Conservation (phyloP, 106 monocot genomes). For the Acorus calamus region DNA sequence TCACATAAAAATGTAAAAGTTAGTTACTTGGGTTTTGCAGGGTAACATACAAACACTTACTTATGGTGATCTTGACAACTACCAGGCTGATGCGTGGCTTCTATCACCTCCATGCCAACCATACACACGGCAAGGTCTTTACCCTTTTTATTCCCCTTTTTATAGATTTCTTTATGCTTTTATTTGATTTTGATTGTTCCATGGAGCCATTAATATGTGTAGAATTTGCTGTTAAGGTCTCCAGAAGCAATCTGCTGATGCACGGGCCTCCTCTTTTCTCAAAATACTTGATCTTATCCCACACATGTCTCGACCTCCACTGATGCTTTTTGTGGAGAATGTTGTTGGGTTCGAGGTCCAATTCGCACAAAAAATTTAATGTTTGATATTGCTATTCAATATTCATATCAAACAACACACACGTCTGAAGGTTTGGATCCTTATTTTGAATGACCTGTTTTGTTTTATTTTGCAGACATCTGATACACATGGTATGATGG, state of each 20-base stretch:
- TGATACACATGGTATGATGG: slow-evolving; percentile 69
- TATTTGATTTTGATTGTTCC: background rate
- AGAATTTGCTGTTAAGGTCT: slow-evolving; percentile 46
- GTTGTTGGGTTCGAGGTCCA: slow-evolving; percentile 95
- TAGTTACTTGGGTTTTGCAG: slow-evolving; percentile 12
- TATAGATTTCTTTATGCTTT: background rate
- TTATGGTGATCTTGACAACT: slow-evolving; percentile 65
- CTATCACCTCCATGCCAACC: slow-evolving; percentile 99
- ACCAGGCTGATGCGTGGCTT: slow-evolving; percentile 79
- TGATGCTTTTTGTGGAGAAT: slow-evolving; percentile 84
- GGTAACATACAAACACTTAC: slow-evolving; percentile 85
- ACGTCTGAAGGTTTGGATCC: background rate
- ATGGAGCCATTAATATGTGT: background rate
- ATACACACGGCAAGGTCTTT: slow-evolving; percentile 82
- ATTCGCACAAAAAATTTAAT: background rate
- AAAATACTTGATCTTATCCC: slow-evolving; percentile 68
- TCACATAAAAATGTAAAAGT: too few species aligned
- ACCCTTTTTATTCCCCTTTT: background rate
- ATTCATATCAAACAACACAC: too few species aligned
- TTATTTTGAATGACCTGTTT: background rate
- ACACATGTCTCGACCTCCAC: slow-evolving; percentile 60
- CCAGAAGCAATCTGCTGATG: slow-evolving; percentile 88
- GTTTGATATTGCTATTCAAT: too few species aligned
- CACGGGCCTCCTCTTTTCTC: slow-evolving; percentile 82
- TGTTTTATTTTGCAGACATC: slow-evolving; percentile 44